phyloP scores from a whole-genome alignment of 805 yeast species.

The Metschnikowia similis region DNA sequence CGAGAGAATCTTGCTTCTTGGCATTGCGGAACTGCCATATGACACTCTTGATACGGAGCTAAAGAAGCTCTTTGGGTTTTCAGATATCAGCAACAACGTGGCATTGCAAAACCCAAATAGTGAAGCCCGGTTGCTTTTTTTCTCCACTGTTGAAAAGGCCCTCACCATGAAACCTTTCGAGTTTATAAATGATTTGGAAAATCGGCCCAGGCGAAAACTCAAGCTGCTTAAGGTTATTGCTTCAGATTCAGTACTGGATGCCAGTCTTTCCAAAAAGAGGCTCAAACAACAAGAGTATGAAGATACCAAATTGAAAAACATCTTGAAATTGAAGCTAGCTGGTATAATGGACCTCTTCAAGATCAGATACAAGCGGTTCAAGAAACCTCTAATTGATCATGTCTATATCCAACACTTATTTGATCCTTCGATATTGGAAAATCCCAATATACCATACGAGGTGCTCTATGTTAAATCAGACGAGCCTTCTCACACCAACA shows the following conservation, averaged over 20 bases:
- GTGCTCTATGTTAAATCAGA: conserved; percentile 44
- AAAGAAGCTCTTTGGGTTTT: conserved; percentile 54
- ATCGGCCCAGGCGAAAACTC: conserved; percentile 49
- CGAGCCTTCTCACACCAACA: conserved; percentile 48
- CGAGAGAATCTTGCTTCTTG: conserved; percentile 72
- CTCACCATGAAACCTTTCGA: conserved; percentile 65
- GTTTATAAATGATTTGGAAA: conserved; percentile 58
- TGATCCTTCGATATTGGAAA: conserved; percentile 49
- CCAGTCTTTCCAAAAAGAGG: conserved; percentile 37
- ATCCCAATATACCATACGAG: conserved; percentile 35
- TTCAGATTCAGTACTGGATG: conserved; percentile 23
- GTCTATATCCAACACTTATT: conserved; percentile 67
- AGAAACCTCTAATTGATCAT: conserved; percentile 87
- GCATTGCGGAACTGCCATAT: conserved; percentile 53
- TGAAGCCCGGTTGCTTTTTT: conserved; percentile 53
- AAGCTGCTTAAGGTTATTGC: conserved; percentile 35
- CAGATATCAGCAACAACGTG: conserved; percentile 43
- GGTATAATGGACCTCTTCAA: conserved; percentile 88
- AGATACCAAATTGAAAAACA: conserved; percentile 81
- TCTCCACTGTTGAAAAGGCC: conserved; percentile 49
- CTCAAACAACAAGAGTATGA: conserved; percentile 50
- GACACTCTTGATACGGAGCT: conserved; percentile 45
- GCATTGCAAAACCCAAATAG: conserved; percentile 39
- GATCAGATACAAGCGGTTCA: conserved; percentile 80
- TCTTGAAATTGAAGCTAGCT: conserved; percentile 78